A percentile compares a stretch with the other conserved stretches of the same genome.
Evolutionary conservation across 202 grass and related monocot genomes (phyloP).

Genomic region (Setaria viridis): DNA sequence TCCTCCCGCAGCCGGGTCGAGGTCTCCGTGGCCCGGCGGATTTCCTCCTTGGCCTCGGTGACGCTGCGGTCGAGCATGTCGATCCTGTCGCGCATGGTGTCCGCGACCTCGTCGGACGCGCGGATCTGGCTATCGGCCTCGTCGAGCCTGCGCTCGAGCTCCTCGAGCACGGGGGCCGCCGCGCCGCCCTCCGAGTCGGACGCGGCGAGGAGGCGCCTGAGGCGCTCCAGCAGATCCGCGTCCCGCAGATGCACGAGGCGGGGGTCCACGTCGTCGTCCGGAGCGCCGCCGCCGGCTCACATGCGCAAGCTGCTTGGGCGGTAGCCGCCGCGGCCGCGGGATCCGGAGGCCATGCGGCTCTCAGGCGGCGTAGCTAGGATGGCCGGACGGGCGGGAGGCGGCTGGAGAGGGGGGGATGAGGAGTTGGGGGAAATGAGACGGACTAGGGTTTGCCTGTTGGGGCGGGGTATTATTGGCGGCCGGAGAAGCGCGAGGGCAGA

Average conservation of each 20-base stretch:
- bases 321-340: neutral
- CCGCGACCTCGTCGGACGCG: neutral
- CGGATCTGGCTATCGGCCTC: neutral
- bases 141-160: neutral
- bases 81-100: neutral
- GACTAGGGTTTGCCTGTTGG: neutral
- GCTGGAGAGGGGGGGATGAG: neutral
- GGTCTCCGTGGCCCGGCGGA: neutral
- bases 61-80: neutral
- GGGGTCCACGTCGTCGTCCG: neutral
- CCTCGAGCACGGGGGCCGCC: neutral
- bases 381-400: too few relatives aligned
- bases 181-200: neutral
- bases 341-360: neutral
- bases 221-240: neutral
- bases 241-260: neutral
- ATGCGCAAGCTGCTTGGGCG: neutral
- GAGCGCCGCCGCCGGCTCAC: neutral
- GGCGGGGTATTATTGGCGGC: neutral
- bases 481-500: neutral
- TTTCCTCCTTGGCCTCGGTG: neutral
- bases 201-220: neutral
- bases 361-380: too few relatives aligned
- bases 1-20: neutral
- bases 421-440: too few relatives aligned